Evolutionary conservation across 306 rosid species (phyloP), one percentile per base, ranked within the genome.

Genomic region (Glycine soja): DNA sequence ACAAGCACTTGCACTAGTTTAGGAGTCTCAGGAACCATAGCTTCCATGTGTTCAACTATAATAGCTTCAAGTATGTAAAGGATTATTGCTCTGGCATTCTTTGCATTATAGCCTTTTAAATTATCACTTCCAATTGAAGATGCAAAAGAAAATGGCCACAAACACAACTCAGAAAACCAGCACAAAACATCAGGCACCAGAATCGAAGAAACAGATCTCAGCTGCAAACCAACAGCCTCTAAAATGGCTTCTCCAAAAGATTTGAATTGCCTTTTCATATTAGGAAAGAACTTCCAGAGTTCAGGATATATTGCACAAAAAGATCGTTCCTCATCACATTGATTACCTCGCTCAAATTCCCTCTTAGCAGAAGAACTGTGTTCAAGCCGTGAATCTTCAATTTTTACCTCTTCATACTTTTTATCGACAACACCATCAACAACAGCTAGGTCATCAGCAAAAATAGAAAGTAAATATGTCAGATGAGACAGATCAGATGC

Each of bases 201-300:
- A 85, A 80, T 83, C 63, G 91, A 88, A 86, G 98, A 86, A 80
- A 94, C 87, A 65, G 93, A 94, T 88, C 85, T 90, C 85, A 94
- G 86, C 72, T 92, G 98, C 91, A 88, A 85, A 47, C 97, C 98
- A 82, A 92, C 93, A 72, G 97, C 98, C 89, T 92, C 98, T 81
- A 94, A 87, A 84, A 94, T 85, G 80, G 86, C 83, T 81, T 92
- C 97, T 82, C 97, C 98, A 84, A 94, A 92, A 66, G 80, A 84
- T 85, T 89, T 87, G 69, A 94, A 94, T 76, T 88, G 90, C 72
- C 81, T 91, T 82, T 86, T 92, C 94, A 94, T 90, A 77, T 85
- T 86, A 24, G 98, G 98, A 81, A 94, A 92, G 87, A 94, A 90
- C 79, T 81, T 89, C 79, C 88, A 77, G 78, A 94, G 93, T 74